Evolutionary conservation across 2,329 filamentous ascomycete genomes (phyloP).

Genomic region (Grosmannia penicillata): DNA sequence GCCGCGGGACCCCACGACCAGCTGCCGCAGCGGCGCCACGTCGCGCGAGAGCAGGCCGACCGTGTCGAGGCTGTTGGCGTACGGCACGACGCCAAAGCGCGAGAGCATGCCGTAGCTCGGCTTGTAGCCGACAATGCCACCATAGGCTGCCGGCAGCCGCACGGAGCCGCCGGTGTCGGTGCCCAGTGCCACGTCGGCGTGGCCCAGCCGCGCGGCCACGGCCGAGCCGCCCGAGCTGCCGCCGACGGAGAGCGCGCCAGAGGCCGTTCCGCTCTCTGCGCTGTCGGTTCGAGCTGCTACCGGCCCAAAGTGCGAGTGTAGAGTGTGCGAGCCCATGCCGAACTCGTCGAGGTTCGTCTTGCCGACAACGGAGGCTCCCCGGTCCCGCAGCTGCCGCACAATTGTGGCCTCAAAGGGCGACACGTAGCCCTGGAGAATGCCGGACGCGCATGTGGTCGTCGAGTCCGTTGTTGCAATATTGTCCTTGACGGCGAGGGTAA

Average conservation of each 20-base stretch:
- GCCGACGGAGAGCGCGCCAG: constrained; percentile 48
- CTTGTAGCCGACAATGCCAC: constrained; percentile 72
- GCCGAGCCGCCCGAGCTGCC: constrained; percentile 93
- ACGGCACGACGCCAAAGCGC: constrained; percentile 74
- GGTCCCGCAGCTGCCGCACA: constrained; percentile 46
- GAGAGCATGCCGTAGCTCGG: constrained; percentile 83
- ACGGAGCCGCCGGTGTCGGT: constrained; percentile 91
- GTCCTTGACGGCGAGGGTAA: constrained; percentile 52
- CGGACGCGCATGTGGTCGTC: constrained; percentile 72
- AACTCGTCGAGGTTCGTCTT: constrained; percentile 80
- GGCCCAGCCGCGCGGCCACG: constrained; percentile 55
- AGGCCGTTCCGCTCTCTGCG: constrained; percentile 8
- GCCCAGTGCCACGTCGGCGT: constrained; percentile 54
- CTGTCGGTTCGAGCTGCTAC: constrained; percentile 10
- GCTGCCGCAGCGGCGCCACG: constrained; percentile 32
- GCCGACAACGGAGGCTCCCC: constrained; percentile 49
- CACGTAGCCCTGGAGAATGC: constrained; percentile 49
- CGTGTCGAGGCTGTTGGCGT: constrained; percentile 86
- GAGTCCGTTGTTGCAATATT: constrained; percentile 47
- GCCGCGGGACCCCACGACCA: no score
- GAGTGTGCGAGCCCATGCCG: constrained; percentile 23
- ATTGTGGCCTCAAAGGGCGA: constrained; percentile 75
- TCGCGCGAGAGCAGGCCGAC: constrained; percentile 58
- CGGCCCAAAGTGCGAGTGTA: constrained; percentile 15
- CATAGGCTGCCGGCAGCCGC: constrained; percentile 75